phyloP scores from a whole-genome alignment of 1,284 basidiomycete species.

The Pseudozyma pruni region DNA sequence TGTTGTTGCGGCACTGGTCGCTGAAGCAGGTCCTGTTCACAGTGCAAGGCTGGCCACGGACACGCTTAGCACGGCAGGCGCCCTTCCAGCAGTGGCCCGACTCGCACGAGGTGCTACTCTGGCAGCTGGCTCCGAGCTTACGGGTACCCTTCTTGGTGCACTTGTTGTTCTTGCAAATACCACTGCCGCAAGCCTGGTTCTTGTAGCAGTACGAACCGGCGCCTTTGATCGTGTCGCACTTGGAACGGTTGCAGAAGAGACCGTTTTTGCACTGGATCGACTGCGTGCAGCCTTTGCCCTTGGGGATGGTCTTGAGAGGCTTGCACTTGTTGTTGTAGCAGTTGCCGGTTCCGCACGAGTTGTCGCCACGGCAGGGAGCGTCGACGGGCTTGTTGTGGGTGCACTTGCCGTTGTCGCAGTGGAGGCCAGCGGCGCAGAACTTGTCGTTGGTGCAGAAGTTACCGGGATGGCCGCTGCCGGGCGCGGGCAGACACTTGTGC shows the following conservation, averaged over 20 bases:
- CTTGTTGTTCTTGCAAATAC: constrained; percentile 30
- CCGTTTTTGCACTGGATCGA: constrained; percentile 26
- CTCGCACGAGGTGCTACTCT: constrained; percentile 12
- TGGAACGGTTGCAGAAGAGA: constrained; percentile 28
- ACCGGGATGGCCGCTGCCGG: constrained; percentile 15
- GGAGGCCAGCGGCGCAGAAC: constrained; percentile 21
- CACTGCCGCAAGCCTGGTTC: constrained; percentile 32
- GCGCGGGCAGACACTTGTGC: constrained; percentile 27
- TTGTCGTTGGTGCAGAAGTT: constrained; percentile 30
- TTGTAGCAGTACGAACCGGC: constrained; percentile 40
- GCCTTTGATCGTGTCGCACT: constrained; percentile 15
- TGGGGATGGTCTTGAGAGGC: background rate
- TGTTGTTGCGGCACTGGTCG: constrained; percentile 16
- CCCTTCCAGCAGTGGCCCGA: constrained; percentile 30
- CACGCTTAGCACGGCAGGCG: constrained; percentile 30
- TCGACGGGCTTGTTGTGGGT: constrained; percentile 26
- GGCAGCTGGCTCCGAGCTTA: constrained; percentile 12
- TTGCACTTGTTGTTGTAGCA: constrained; percentile 34
- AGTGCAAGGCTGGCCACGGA: constrained; percentile 20
- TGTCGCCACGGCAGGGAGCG: constrained; percentile 36
- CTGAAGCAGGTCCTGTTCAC: constrained; percentile 30
- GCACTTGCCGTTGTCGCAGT: constrained; percentile 44
- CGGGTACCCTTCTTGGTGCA: constrained; percentile 22
- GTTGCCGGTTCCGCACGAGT: constrained; percentile 31
- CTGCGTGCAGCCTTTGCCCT: constrained; percentile 13